Base-by-base conservation (phyloP, 345 rosid species). In the Durio zibethinus region DNA sequence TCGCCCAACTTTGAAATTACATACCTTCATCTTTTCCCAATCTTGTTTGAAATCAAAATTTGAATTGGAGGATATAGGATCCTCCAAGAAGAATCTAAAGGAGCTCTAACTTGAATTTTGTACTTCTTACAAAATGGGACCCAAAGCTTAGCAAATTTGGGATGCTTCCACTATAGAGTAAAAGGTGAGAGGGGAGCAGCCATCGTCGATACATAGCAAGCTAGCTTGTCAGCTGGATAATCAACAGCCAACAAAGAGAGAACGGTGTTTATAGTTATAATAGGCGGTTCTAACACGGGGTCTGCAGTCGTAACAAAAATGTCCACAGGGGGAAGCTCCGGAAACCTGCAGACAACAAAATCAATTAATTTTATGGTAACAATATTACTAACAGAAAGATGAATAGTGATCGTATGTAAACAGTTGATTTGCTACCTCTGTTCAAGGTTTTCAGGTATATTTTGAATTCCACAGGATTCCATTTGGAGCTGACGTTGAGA, bases 51-150 rank as follows among this genome's bases (percentile, higher is more conserved):
- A 92, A 42, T 87, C 90, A 0, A 88, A 79, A 64, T 60, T 53
- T 5, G 76, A 68, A 43, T 9, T 16, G 4, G 0, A 4, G 54
- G 73, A 7, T 5, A 50, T 0, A 4, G 78, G 53, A 4, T 70
- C 59, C 0, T 36, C 79, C 23, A 66, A 20, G 68, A 94, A 92
- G 78, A 86, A 94, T 50, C 90, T 86, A 54, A 90, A 92, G 5
- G 96, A 75, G 96, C 94, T 84, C 96, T 81, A 42, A 85, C 80
- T 75, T 57, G 82, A 77, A 92, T 65, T 1, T 71, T 82, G 38
- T 90, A 80, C 80, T 87, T 87, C 77, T 84, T 82, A 77, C 97
- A 91, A 80, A 93, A 94, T 0, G 93, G 93, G 43, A 90, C 92
- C 97, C 97, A 94, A 45, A 80, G 81, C 87, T 83, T 84, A 1